Conservation (phyloP, 75 land plant species). For the Selaginella tamariscina region DNA sequence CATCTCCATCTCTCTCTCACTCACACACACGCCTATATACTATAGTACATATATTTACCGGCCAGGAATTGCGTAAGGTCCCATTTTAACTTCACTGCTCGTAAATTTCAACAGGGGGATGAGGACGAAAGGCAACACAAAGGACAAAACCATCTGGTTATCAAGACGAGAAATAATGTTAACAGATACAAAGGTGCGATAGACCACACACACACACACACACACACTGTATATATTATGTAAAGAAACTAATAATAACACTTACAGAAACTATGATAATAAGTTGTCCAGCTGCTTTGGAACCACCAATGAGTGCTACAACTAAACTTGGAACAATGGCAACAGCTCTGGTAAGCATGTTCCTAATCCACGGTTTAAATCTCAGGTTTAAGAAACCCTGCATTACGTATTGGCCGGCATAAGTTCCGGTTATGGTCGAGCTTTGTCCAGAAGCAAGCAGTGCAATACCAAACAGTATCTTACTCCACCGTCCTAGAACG, state of each 20-base stretch:
- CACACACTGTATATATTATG: too few species aligned
- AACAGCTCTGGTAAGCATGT: neutral
- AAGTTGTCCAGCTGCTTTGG: neutral
- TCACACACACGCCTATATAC: too few species aligned
- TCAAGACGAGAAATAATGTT: neutral
- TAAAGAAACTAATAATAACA: neutral
- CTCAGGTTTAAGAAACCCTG: conserved; percentile 9
- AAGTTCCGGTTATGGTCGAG: conserved; percentile 85
- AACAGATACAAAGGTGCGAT: neutral
- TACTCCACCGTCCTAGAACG: neutral
- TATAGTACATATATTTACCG: neutral
- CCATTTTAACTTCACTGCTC: conserved; percentile 11
- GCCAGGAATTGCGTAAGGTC: neutral
- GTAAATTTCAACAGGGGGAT: conserved; percentile 7
- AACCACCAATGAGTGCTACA: conserved; percentile 6
- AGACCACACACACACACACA: neutral
- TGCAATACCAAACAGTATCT: conserved; percentile 59
- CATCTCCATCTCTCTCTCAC: too few species aligned
- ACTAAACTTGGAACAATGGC: conserved; percentile 13
- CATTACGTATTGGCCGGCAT: conserved; percentile 92
- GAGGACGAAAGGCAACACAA: neutral
- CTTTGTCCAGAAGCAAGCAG: conserved; percentile 86
- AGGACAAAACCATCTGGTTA: conserved; percentile 10
- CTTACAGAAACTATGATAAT: conserved; percentile 8
- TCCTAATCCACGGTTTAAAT: conserved; percentile 1